phyloP scores from a whole-genome alignment of 352 stramenopile species.

The Phytophthora pistaciae region DNA sequence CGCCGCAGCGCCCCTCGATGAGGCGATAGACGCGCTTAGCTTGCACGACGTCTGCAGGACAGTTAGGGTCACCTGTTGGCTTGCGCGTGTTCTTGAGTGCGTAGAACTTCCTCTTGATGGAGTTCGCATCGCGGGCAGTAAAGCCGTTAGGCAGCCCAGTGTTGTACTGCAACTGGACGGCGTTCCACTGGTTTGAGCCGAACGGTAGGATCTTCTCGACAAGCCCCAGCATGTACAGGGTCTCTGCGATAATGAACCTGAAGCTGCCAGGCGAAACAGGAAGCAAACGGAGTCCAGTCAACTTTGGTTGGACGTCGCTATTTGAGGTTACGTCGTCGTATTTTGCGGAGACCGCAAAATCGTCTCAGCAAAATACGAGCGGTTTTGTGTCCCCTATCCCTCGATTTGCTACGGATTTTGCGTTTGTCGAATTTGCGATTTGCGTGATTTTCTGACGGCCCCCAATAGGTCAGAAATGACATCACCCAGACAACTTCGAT shows the following conservation, averaged over 20 bases:
- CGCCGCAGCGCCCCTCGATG: constrained; percentile 1
- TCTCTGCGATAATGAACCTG: not conserved
- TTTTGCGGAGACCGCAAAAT: not conserved
- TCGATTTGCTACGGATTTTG: not conserved
- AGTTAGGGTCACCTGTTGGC: constrained; percentile 8
- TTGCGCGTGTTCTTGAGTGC: constrained; percentile 12
- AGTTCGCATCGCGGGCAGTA: not conserved
- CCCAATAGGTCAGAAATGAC: not conserved
- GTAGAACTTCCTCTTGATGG: constrained; percentile 13
- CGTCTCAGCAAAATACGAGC: not conserved
- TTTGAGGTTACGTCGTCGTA: not conserved
- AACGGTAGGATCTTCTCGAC: constrained; percentile 13
- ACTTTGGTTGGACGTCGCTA: not conserved
- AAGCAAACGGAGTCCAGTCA: not conserved
- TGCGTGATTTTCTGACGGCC: not conserved
- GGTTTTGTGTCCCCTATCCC: not conserved
- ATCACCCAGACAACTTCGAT: too few relatives aligned
- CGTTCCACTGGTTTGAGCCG: constrained; percentile 16
- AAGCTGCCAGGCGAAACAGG: not conserved
- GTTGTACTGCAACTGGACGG: constrained; percentile 7
- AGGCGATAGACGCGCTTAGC: constrained; percentile 1
- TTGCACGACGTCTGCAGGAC: constrained; percentile 2
- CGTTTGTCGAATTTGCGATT: not conserved
- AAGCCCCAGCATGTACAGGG: constrained; percentile 16
- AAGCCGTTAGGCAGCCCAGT: not conserved